These are phyloP conservation scores for Pseudozyma thailandica DNA, from an alignment of 1,284 basidiomycete species.

Conservation along the genomic window DNA sequence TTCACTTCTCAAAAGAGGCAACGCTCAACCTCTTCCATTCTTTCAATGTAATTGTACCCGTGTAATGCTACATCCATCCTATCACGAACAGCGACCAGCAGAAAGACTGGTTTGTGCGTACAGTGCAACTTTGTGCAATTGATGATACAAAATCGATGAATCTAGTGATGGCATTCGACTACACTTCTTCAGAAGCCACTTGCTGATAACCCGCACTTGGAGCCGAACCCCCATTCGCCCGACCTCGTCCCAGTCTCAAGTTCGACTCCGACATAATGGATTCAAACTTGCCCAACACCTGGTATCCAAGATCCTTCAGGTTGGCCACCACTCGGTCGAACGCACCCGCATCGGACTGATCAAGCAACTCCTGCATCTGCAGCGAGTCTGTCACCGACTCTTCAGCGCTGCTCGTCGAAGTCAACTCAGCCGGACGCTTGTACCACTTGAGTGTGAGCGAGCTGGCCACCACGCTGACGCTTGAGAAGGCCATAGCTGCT, in stretches of 20 bases:
- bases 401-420: background rate
- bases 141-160: too few relatives aligned
- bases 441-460: conserved; percentile 80
- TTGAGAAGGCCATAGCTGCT: conserved; percentile 96
- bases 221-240: conserved; percentile 1
- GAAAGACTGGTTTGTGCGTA: background rate
- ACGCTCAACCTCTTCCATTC: too few relatives aligned
- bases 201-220: conserved; percentile 30
- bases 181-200: conserved; percentile 35
- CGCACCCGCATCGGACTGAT: conserved; percentile 39
- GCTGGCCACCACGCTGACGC: conserved; percentile 92
- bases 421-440: conserved; percentile 60
- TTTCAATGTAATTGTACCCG: too few relatives aligned
- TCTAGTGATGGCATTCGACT: too few relatives aligned
- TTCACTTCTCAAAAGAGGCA: background rate
- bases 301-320: conserved; percentile 44
- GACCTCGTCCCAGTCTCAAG: conserved; percentile 15
- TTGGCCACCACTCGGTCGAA: conserved; percentile 42
- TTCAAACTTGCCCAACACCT: conserved; percentile 44
- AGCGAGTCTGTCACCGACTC: conserved; percentile 8
- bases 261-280: conserved; percentile 12
- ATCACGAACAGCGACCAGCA: too few relatives aligned
- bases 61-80: too few relatives aligned
- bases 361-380: conserved; percentile 34
- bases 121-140: too few relatives aligned